phyloP scores from a whole-genome alignment of 1,284 basidiomycete species.

The Ganoderma boninense region DNA sequence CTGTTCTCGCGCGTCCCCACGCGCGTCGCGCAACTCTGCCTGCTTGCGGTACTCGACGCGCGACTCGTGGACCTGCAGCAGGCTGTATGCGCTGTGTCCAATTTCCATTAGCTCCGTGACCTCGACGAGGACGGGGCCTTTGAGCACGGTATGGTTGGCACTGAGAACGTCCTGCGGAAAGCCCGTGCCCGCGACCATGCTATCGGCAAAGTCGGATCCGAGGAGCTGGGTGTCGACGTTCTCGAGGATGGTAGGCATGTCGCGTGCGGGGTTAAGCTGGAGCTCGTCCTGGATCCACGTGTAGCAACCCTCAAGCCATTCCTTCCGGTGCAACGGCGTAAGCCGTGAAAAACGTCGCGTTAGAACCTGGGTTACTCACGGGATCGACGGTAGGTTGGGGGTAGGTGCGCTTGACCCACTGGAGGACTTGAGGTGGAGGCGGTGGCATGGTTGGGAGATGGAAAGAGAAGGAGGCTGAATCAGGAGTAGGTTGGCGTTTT shows the following conservation, averaged over 20 bases:
- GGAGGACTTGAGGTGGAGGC: conserved; percentile 43
- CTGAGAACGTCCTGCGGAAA: conserved; percentile 57
- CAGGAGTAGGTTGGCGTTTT: conserved; percentile 2
- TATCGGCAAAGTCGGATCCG: conserved; percentile 72
- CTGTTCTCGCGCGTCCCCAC: conserved; percentile 68
- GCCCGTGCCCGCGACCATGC: conserved; percentile 72
- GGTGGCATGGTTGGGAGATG: conserved; percentile 23
- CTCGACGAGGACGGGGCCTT: conserved; percentile 67
- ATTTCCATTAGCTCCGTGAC: conserved; percentile 79
- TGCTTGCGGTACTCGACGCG: conserved; percentile 67
- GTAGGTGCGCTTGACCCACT: conserved; percentile 59
- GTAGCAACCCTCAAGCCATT: conserved; percentile 78
- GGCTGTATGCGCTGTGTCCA: conserved; percentile 72
- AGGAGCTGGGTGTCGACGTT: conserved; percentile 73
- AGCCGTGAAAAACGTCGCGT: not conserved
- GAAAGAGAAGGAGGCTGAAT: conserved; percentile 6
- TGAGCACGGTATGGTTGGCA: conserved; percentile 44
- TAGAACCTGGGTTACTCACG: conserved; percentile 45
- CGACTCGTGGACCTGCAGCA: conserved; percentile 69
- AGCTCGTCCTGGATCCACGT: conserved; percentile 65
- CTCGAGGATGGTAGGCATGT: conserved; percentile 57
- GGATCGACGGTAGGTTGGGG: conserved; percentile 64
- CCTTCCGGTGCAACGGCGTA: conserved; percentile 47
- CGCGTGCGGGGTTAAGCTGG: conserved; percentile 50
- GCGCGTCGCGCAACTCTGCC: conserved; percentile 50